Base-by-base conservation (phyloP, 352 stramenopile species). In the Pythium apleroticum region DNA sequence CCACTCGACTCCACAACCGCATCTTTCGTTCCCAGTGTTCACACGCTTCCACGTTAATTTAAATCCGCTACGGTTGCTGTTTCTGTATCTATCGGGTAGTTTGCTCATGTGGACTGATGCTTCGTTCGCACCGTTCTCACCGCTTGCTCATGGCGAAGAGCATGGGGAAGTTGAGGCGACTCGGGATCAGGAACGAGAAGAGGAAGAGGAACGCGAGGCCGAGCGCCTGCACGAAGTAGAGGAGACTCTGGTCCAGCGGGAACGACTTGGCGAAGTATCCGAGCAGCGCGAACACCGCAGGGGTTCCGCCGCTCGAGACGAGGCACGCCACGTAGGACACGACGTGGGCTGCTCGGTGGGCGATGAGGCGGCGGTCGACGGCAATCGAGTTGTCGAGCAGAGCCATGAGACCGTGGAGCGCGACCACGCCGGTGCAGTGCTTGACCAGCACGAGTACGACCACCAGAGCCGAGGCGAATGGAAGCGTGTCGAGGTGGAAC, bases 351-450 rank as follows among this genome's bases (percentile, higher is more conserved):
- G 81, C 78, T 7, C 85, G 79, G 72, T 93, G 81, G n/a, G 88
- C 83, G 7, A 80, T 69, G 24, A 93, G 68, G 14, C 85, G 81
- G 3, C 83, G 72, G 63, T 93, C 83, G 14, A 91, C 75, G 0
- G 79, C 75, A 45, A 93, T 90, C 20, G 85, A 93, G 66, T 93
- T 91, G 74, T 93, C 85, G 28, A 93, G 66, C 30, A 93, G 45
- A 24, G 76, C 68, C 67, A 90, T 78, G 15, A 93, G 59, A 1
- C 82, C 85, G 56, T 91, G 83, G 27, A 78, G 76, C 6, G 85
- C 81, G 22, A 93, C 75, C 11, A 77, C 81, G 0, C 66, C 77
- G 28, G 82, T 77, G 33, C 88, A 60, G 45, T 91, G 82, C 68
- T 93, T 93, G 28, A 80, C 50, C 11, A 90, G 62, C 15, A 91